These are phyloP conservation scores for Narthecium ossifragum DNA, from an alignment of 106 monocot genomes.

Conservation along the genomic window DNA sequence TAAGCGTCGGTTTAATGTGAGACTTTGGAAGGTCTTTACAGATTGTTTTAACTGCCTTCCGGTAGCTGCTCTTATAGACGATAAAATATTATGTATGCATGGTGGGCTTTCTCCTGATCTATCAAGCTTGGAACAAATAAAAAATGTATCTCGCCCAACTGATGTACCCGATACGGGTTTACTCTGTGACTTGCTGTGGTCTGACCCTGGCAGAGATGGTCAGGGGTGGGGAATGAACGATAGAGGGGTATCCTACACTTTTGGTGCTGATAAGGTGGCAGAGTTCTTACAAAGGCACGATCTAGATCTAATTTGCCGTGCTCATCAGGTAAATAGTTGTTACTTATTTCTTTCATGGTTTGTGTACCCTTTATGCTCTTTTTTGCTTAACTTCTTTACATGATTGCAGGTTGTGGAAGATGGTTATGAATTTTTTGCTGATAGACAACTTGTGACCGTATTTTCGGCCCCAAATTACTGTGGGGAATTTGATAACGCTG, in stretches of 20 bases:
- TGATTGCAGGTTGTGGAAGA: background rate
- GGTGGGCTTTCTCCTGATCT: slow-evolving; percentile 3
- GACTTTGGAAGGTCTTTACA: slow-evolving; percentile 7
- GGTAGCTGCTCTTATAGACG: slow-evolving; percentile 1
- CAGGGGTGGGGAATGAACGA: background rate
- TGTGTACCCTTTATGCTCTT: too few relatives aligned
- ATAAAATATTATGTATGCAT: slow-evolving; percentile 5
- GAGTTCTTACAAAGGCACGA: background rate
- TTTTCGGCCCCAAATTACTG: too few relatives aligned
- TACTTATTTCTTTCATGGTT: background rate
- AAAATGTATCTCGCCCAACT: background rate
- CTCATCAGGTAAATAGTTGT: background rate
- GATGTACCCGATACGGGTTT: slow-evolving; percentile 1
- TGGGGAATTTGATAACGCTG: too few relatives aligned
- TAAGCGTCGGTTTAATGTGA: background rate
- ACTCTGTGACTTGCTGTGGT: slow-evolving; percentile 1
- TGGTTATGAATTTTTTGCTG: slow-evolving; percentile 4
- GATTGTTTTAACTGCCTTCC: slow-evolving; percentile 4
- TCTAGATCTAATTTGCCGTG: slow-evolving; percentile 3
- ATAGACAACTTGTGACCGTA: background rate
- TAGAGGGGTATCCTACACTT: slow-evolving; percentile 2
- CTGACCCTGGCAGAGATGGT: background rate
- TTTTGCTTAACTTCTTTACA: too few relatives aligned
- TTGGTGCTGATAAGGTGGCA: background rate
- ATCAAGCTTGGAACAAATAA: slow-evolving; percentile 1